Base-by-base conservation (phyloP, 768 basidiomycete genomes). In the Nidularia sp. region DNA sequence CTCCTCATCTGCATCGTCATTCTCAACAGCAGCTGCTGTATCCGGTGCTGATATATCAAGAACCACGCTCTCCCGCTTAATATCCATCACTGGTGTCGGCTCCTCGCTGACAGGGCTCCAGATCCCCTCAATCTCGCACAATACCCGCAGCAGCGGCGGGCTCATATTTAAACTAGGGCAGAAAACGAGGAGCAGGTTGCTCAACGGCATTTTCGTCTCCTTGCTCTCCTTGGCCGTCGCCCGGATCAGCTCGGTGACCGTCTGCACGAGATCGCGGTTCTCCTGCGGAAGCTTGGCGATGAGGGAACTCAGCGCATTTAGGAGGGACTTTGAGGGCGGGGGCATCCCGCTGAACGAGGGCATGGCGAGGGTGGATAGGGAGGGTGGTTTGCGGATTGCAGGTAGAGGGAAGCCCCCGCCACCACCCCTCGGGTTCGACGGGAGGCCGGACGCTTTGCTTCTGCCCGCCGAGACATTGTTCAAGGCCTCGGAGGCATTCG, bases 151-250 rank as follows among this genome's bases (percentile, higher is more conserved):
- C 29, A 93, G 62, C 1, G 84, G 76, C 12, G 89, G 88, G 52
- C 74, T 88, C 82, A 94, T 86, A 62, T 79, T 84, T 62, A 94
- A 67, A 63, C 85, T 92, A 5, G 94, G 95, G 55, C 90, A 93
- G 63, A 98, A 85, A 47, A 96, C 87, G 34, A 95, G 72, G 46
- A 95, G 72, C 58, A 98, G 67, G 61, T 97, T 97, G 65, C 87
- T 87, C 57, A 97, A 68, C 2, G 93, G 91, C 94, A 98, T 98
- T 70, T 91, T 92, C 34, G 93, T 98, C 60, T 83, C 80, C 56
- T 77, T 78, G 60, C 77, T 76, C 55, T 81, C 77, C 51, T 72
- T 74, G 0, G 90, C 83, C 10, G 92, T 94, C 42, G 80, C 82
- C 43, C 79, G 82, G 57, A 96, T 88, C 35, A 97, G 75, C 57